phyloP scores from a whole-genome alignment of 1,284 basidiomycete species.

The Pseudozyma sp. region DNA sequence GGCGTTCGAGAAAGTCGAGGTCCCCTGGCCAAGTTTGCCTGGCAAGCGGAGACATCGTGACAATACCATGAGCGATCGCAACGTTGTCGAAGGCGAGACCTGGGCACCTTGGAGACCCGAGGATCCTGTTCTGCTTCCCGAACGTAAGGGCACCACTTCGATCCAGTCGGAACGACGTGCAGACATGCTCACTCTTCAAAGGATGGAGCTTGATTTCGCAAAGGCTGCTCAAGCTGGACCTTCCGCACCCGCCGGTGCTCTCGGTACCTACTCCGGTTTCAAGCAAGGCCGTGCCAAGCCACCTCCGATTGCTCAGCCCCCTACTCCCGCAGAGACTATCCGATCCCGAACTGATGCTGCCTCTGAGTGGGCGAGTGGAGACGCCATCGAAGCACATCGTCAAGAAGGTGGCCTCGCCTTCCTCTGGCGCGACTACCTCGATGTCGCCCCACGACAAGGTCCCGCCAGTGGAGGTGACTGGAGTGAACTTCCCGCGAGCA shows the following conservation, averaged over 20 bases:
- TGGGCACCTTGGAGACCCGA: slow-evolving; percentile 66
- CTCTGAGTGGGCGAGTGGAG: slow-evolving; percentile 49
- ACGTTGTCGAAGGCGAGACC: slow-evolving; percentile 57
- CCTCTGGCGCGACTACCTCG: slow-evolving; percentile 63
- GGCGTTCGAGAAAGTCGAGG: slow-evolving; percentile 55
- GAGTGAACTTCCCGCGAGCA: slow-evolving; percentile 33
- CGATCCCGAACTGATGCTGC: slow-evolving; percentile 33
- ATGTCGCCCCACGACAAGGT: slow-evolving; percentile 59
- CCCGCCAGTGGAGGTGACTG: slow-evolving; percentile 62
- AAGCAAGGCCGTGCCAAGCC: slow-evolving; percentile 41
- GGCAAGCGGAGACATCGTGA: slow-evolving; percentile 31
- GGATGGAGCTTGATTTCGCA: slow-evolving; percentile 27
- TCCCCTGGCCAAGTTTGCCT: slow-evolving; percentile 63
- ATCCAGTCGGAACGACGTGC: slow-evolving; percentile 49
- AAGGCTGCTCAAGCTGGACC: slow-evolving; percentile 19
- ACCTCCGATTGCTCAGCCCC: slow-evolving; percentile 63
- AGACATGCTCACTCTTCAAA: slow-evolving; percentile 24
- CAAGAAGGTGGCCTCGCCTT: slow-evolving; percentile 61
- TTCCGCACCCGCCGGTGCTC: slow-evolving; percentile 41
- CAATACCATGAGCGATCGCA: slow-evolving; percentile 35
- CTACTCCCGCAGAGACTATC: slow-evolving; percentile 58
- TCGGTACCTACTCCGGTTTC: slow-evolving; percentile 57
- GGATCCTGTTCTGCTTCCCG: slow-evolving; percentile 60
- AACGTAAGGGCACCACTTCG: slow-evolving; percentile 41
- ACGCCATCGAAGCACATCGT: slow-evolving; percentile 45